phyloP scores from a whole-genome alignment of 805 yeast species.

The Teunomyces kruisii region DNA sequence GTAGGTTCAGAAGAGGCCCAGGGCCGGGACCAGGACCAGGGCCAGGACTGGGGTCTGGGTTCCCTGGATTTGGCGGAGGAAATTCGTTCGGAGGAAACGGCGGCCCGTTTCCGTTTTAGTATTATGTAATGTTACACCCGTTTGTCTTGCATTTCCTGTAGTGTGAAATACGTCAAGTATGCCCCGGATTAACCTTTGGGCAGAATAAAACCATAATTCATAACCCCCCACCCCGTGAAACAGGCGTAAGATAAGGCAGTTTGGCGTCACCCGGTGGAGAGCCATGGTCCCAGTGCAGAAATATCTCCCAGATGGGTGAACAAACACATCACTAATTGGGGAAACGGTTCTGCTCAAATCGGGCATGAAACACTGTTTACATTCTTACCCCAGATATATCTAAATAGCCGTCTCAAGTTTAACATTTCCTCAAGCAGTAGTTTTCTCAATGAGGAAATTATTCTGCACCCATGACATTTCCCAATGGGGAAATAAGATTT shows the following conservation, averaged over 20 bases:
- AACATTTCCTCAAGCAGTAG: slow-evolving; percentile 1
- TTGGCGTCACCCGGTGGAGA: too few relatives aligned
- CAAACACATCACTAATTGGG: neutral
- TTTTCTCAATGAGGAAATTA: slow-evolving; percentile 1
- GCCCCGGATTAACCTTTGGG: too few relatives aligned
- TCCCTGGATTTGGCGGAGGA: slow-evolving; percentile 9
- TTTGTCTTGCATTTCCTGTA: too few relatives aligned
- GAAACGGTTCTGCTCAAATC: neutral
- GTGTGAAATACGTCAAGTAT: neutral
- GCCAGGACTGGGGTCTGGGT: slow-evolving; percentile 8
- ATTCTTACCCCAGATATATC: slow-evolving; percentile 1
- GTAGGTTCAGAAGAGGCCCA: slow-evolving; percentile 35
- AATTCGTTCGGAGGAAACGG: slow-evolving; percentile 2
- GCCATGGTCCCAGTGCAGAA: too few relatives aligned
- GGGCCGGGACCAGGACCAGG: slow-evolving; percentile 10
- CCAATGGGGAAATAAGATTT: neutral
- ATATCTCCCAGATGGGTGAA: neutral
- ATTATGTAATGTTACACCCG: neutral
- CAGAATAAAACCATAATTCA: neutral
- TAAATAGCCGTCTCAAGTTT: neutral
- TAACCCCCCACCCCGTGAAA: neutral
- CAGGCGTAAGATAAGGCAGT: too few relatives aligned
- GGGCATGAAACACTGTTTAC: neutral
- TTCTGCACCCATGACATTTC: slow-evolving; percentile 1
- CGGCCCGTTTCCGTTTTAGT: slow-evolving; percentile 5